Percentiles rank a stretch among this genome's conserved stretches.
These are phyloP conservation scores for Ceratocystiopsis minuta DNA, from an alignment of 2,329 filamentous ascomycete genomes.

Conservation along the genomic window DNA sequence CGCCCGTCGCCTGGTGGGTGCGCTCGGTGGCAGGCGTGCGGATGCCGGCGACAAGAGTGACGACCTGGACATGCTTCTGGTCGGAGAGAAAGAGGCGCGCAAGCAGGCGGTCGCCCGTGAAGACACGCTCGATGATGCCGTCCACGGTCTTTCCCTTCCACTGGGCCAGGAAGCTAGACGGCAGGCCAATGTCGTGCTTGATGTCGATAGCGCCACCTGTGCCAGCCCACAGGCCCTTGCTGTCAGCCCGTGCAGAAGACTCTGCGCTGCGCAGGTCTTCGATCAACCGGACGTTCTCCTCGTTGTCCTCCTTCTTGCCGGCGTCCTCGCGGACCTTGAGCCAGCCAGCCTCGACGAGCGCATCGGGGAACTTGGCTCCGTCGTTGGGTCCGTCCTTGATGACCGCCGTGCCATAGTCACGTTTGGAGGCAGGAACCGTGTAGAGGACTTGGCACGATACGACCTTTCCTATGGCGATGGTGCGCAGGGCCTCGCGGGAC, in stretches of 20 bases:
- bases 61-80: constrained; percentile 72
- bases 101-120: constrained; percentile 80
- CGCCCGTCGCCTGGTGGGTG: constrained; percentile 57
- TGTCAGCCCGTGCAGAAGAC: constrained; percentile 56
- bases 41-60: constrained; percentile 77
- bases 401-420: constrained; percentile 72
- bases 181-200: constrained; percentile 55
- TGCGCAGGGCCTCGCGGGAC: constrained; percentile 82
- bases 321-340: constrained; percentile 87
- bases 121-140: constrained; percentile 74
- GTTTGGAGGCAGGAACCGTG: constrained; percentile 64
- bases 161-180: constrained; percentile 61
- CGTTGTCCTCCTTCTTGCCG: constrained; percentile 73
- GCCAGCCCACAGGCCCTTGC: constrained; percentile 65
- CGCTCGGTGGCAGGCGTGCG: constrained; percentile 80
- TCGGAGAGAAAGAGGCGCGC: constrained; percentile 65
- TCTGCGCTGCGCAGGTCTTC: constrained; percentile 66
- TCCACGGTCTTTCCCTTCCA: constrained; percentile 77
- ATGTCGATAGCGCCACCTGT: constrained; percentile 52
- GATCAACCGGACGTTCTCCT: constrained; percentile 52
- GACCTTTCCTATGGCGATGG: constrained; percentile 67
- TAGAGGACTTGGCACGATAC: constrained; percentile 77
- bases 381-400: constrained; percentile 62
- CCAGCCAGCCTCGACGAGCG: constrained; percentile 76
- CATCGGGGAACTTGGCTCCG: constrained; percentile 62